phyloP scores from a whole-genome alignment of 2,329 filamentous ascomycete species.

The Cladosporium austrohemisphaericum region DNA sequence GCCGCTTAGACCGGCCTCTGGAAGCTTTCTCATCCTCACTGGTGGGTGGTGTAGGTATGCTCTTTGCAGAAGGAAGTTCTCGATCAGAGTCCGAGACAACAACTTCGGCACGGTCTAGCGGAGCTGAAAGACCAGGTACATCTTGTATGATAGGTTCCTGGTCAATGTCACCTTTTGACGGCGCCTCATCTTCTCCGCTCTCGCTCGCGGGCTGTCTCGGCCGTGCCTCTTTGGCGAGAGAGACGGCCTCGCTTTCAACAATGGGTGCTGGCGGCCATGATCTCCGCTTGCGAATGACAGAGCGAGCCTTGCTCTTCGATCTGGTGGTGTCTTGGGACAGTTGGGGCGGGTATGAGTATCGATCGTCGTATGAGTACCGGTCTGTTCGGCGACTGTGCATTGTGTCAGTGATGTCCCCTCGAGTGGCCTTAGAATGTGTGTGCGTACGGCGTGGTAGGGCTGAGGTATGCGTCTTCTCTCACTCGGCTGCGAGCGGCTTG shows the following conservation, averaged over 20 bases:
- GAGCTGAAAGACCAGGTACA: slow-evolving; percentile 37
- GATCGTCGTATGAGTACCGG: slow-evolving; percentile 31
- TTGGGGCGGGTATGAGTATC: slow-evolving; percentile 24
- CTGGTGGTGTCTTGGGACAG: slow-evolving; percentile 17
- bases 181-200: slow-evolving; percentile 52
- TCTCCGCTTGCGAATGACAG: slow-evolving; percentile 18
- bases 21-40: slow-evolving; percentile 37
- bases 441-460: slow-evolving; percentile 11
- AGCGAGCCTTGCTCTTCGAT: slow-evolving; percentile 10
- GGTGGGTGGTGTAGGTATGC: slow-evolving; percentile 33
- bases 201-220: slow-evolving; percentile 32
- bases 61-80: slow-evolving; percentile 15
- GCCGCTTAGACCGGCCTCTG: slow-evolving; percentile 23
- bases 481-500: background rate
- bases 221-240: slow-evolving; percentile 60
- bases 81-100: slow-evolving; percentile 40
- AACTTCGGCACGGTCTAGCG: slow-evolving; percentile 60
- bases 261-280: slow-evolving; percentile 58
- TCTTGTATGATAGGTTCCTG: slow-evolving; percentile 66
- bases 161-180: slow-evolving; percentile 61
- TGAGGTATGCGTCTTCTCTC: slow-evolving; percentile 11
- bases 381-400: slow-evolving; percentile 18
- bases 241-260: slow-evolving; percentile 65
- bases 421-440: background rate
- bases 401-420: slow-evolving; percentile 18